phyloP scores from a whole-genome alignment of 1,284 basidiomycete genomes.

The Flammula alnicola region DNA sequence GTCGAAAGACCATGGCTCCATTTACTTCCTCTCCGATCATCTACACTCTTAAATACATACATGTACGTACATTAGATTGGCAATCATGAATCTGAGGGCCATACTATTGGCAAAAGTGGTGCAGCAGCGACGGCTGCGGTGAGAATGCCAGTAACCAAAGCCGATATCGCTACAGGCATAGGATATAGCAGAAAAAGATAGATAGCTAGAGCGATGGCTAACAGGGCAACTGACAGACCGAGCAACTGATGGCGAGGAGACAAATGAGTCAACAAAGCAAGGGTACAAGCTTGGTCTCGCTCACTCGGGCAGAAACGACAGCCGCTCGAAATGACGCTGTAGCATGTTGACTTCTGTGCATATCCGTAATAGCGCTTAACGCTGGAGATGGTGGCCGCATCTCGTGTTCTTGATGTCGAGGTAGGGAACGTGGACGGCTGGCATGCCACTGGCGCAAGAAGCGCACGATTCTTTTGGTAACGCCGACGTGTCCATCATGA shows the following conservation, averaged over 20 bases:
- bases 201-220: conserved; percentile 1
- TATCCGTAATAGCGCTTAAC: conserved; percentile 4
- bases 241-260: not conserved
- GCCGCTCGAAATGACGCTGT: conserved; percentile 6
- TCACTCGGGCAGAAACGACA: conserved; percentile 8
- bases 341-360: conserved; percentile 3
- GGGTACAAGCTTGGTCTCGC: too few relatives aligned
- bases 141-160: conserved; percentile 1
- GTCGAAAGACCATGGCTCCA: too few relatives aligned
- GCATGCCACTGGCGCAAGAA: conserved; percentile 8
- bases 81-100: conserved; percentile 2
- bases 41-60: too few relatives aligned
- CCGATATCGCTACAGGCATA: conserved; percentile 2
- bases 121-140: conserved; percentile 3
- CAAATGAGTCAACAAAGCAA: not conserved
- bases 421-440: not conserved
- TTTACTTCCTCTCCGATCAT: too few relatives aligned
- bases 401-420: not conserved
- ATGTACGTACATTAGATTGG: not conserved
- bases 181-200: conserved; percentile 10
- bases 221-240: conserved; percentile 6
- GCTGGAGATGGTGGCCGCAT: conserved; percentile 4
- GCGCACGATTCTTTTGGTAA: conserved; percentile 5
- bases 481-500: conserved; percentile 6
- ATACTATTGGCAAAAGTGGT: conserved; percentile 6